These are phyloP conservation scores for Hypoxylon sp. DNA, from an alignment of 2,329 filamentous ascomycete species.

Conservation along the genomic window DNA sequence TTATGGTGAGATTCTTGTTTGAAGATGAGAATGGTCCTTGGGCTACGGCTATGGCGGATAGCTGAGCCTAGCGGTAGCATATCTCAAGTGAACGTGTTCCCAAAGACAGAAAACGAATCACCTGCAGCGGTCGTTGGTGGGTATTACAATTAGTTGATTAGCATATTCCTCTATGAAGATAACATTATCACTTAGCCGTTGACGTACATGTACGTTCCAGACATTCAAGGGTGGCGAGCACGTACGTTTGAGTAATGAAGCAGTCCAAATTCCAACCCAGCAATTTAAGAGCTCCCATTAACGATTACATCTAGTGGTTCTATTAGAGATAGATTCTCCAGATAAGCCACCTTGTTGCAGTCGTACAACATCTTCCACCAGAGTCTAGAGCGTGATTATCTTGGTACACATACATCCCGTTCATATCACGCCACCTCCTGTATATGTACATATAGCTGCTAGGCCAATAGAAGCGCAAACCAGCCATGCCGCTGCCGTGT, in stretches of 20 bases:
- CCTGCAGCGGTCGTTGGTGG: not conserved
- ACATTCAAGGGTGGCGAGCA: too few species aligned
- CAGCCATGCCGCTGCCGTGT: slow-evolving; percentile 9
- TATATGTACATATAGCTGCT: slow-evolving; percentile 28
- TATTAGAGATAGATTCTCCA: slow-evolving; percentile 12
- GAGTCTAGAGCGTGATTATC: slow-evolving; percentile 32
- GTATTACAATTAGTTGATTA: not conserved
- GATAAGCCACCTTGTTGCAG: slow-evolving; percentile 5
- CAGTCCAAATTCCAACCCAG: too few species aligned
- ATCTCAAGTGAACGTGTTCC: slow-evolving; percentile 2
- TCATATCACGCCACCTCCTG: slow-evolving; percentile 31
- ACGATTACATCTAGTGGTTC: not conserved
- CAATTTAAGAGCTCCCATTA: too few species aligned
- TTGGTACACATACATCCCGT: slow-evolving; percentile 17
- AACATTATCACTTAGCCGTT: not conserved
- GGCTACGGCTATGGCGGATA: not conserved
- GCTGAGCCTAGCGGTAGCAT: slow-evolving; percentile 6
- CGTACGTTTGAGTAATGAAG: not conserved
- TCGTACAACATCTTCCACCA: slow-evolving; percentile 14
- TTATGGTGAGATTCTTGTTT: slow-evolving; percentile 16
- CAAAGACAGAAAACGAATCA: slow-evolving; percentile 1
- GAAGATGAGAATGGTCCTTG: slow-evolving; percentile 14
- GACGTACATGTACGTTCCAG: too few species aligned
- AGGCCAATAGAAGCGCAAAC: slow-evolving; percentile 24
- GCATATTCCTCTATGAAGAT: not conserved